Base-by-base conservation (phyloP, 2,329 filamentous ascomycete species). In the Cytospora paraplurivora region DNA sequence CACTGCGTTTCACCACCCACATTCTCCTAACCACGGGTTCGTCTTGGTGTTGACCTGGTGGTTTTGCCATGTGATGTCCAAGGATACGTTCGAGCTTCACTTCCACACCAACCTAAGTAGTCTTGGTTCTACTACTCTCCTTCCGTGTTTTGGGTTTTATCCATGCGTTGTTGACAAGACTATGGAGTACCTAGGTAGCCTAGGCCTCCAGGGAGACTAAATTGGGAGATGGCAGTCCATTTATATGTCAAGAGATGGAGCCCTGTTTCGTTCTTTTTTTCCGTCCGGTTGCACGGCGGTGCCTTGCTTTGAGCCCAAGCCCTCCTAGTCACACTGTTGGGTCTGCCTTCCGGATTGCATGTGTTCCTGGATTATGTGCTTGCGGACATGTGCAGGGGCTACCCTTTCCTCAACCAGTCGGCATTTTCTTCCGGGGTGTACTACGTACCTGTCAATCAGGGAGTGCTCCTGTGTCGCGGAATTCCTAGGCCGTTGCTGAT, bases 391-490 rank as follows among this genome's bases (percentile, higher is more conserved):
- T 47, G 7, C 44, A 47, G n/a, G 44, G 10, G 3, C 12, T 27
- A 60, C 19, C 41, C 49, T 21, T 50, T 37, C 47, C 64, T 53
- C 49, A 57, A 60, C 21, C 61, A 56, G 62, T 56, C 56, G 60
- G 58, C 62, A 55, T 60, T 51, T 50, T 61, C 54, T 54, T 57
- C 53, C 61, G 32, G 64, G 51, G 37, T 55, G 33, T 55, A 61
- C 41, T 35, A 49, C n/a, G 56, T 57, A 37, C 53, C 33, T 34
- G 38, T 47, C n/a, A 57, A 66, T 49, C 64, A 66, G 64, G 64
- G 64, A 59, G 59, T 59, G 33, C 38, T 59, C 62, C 62, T 50
- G 62, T 64, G 62, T 60, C 52, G 56, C 62, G 44, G 47, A 61
- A 51, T 38, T 35, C 55, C 56, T 63, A 50, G 49, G 51, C 54